phyloP scores from a whole-genome alignment of 2,329 filamentous ascomycete species.

The Aspergillus luchuensis region DNA sequence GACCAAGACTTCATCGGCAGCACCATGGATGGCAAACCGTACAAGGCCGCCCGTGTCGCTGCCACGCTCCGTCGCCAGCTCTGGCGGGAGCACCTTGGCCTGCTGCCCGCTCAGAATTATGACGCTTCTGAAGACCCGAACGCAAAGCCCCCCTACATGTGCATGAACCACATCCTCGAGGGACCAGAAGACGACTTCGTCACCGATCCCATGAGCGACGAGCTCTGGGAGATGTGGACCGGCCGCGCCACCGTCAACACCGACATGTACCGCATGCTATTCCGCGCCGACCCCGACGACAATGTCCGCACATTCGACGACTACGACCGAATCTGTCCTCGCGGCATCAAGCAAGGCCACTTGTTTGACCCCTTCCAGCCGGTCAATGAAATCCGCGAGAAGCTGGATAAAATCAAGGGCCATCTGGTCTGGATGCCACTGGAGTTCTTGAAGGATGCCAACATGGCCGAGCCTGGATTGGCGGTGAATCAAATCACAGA shows the following conservation, averaged over 20 bases:
- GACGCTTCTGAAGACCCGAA: slow-evolving; percentile 70
- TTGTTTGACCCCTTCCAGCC: slow-evolving; percentile 79
- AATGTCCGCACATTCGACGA: slow-evolving; percentile 86
- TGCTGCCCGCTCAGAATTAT: slow-evolving; percentile 71
- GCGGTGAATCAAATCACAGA: slow-evolving; percentile 86
- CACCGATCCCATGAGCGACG: slow-evolving; percentile 68
- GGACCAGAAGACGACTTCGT: slow-evolving; percentile 69
- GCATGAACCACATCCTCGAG: slow-evolving; percentile 73
- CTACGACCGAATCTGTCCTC: slow-evolving; percentile 75
- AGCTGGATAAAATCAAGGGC: slow-evolving; percentile 78
- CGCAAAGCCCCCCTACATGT: slow-evolving; percentile 71
- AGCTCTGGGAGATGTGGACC: slow-evolving; percentile 73
- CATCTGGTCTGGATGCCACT: slow-evolving; percentile 97
- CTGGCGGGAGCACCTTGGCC: slow-evolving; percentile 88
- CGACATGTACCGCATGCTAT: slow-evolving; percentile 75
- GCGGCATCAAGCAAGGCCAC: slow-evolving; percentile 76
- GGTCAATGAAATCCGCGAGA: slow-evolving; percentile 69
- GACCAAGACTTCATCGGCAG: slow-evolving; percentile 71
- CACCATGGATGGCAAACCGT: slow-evolving; percentile 72
- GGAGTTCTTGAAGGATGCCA: slow-evolving; percentile 76
- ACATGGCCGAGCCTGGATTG: slow-evolving; percentile 87
- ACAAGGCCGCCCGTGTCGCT: slow-evolving; percentile 73
- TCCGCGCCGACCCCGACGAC: slow-evolving; percentile 89
- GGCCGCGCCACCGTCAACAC: slow-evolving; percentile 75
- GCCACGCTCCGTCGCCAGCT: slow-evolving; percentile 79